Evolutionary conservation across 495 filamentous ascomycete species (phyloP).

Genomic region (Glarea lozoyensis): DNA sequence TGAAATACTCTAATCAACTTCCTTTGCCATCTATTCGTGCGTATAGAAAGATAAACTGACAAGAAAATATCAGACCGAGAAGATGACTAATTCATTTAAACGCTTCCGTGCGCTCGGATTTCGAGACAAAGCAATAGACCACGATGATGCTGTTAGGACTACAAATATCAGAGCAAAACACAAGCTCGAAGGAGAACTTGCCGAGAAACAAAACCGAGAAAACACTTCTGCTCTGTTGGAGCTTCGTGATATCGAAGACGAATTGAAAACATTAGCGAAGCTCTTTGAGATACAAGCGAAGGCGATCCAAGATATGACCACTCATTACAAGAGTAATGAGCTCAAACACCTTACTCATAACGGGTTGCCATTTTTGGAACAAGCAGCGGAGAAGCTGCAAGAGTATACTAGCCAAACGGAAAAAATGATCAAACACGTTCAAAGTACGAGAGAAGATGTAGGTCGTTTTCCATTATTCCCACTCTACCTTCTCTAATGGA

Average conservation of each 20-base stretch:
- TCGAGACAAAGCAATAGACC: slow-evolving; percentile 1
- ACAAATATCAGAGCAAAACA: slow-evolving; percentile 28
- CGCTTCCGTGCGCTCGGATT: slow-evolving; percentile 29
- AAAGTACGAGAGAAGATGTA: slow-evolving; percentile 5
- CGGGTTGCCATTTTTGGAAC: neutral
- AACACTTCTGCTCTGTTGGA: slow-evolving; percentile 58
- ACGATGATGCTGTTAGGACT: slow-evolving; percentile 24
- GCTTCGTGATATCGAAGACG: slow-evolving; percentile 58
- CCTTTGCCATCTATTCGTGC: too few relatives aligned
- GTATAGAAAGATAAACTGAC: too few relatives aligned
- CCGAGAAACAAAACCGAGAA: slow-evolving; percentile 47
- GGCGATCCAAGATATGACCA: slow-evolving; percentile 30
- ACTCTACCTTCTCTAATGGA: too few relatives aligned
- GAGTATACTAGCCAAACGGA: slow-evolving; percentile 1
- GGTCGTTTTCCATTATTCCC: too few relatives aligned
- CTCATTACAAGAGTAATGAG: neutral
- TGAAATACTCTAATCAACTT: too few relatives aligned
- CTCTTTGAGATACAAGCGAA: slow-evolving; percentile 49
- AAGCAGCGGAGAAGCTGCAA: slow-evolving; percentile 1
- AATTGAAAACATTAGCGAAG: slow-evolving; percentile 48
- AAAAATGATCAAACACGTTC: slow-evolving; percentile 3
- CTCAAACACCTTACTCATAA: slow-evolving; percentile 30
- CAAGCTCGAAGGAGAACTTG: slow-evolving; percentile 38
- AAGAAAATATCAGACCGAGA: too few relatives aligned
- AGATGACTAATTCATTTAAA: slow-evolving; percentile 42